These are phyloP conservation scores for Sporobolomyces pararoseus DNA, from an alignment of 768 basidiomycete species.

Conservation along the genomic window DNA sequence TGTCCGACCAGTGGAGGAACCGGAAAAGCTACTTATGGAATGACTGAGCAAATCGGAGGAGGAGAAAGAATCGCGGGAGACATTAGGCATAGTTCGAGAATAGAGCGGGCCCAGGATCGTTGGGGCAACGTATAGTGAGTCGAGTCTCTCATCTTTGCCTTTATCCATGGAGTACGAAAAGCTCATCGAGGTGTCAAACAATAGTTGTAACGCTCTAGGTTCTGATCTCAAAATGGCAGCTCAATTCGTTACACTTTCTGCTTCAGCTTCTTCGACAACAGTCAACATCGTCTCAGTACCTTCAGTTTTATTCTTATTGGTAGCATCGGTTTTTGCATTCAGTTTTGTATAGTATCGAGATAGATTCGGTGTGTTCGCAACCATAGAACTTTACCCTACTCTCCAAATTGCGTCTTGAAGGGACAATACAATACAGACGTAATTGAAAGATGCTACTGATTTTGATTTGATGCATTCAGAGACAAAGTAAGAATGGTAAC, in stretches of 20 bases:
- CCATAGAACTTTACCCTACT: no score
- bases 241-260: constrained; percentile 16
- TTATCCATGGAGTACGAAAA: background rate
- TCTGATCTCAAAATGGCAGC: constrained; percentile 29
- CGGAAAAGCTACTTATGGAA: constrained; percentile 37
- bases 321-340: constrained; percentile 2
- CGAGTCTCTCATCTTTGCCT: background rate
- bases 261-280: background rate
- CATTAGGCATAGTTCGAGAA: background rate
- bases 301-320: background rate
- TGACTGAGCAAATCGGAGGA: background rate
- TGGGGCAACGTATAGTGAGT: constrained; percentile 45
- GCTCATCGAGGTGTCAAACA: background rate
- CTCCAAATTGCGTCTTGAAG: no score
- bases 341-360: no score
- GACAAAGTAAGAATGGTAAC: no score
- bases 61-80: constrained; percentile 35
- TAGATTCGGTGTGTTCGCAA: no score
- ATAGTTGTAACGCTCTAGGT: constrained; percentile 38
- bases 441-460: no score
- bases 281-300: no score
- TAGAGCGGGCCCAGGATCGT: constrained; percentile 33
- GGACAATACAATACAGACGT: no score
- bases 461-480: no score
- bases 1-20: constrained; percentile 53